Percentiles rank a stretch among this genome's conserved stretches.
phyloP scores from a whole-genome alignment of 345 rosid genomes.

The Citrus sp. region DNA sequence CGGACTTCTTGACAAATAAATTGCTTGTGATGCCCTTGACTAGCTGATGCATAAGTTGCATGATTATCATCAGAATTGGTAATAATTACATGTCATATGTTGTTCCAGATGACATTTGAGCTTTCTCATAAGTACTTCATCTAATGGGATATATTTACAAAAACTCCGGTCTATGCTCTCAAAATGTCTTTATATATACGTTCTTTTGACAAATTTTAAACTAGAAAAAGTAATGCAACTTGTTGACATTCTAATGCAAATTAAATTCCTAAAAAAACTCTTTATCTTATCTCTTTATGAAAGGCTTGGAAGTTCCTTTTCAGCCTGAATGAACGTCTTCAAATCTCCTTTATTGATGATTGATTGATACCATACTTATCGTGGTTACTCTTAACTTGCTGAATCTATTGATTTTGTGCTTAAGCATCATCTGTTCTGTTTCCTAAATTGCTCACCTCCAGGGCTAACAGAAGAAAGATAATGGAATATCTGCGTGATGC shows the following conservation, averaged over 20 bases:
- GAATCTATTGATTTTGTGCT: neutral
- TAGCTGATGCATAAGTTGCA: neutral
- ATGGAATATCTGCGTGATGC: constrained; percentile 57
- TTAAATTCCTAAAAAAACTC: too few species aligned
- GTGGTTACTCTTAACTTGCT: neutral
- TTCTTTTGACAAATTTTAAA: neutral
- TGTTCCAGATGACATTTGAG: neutral
- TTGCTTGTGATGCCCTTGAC: neutral
- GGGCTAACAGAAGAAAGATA: constrained; percentile 64
- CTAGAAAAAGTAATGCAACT: neutral
- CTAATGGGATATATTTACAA: neutral
- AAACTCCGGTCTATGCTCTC: neutral
- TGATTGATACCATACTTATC: neutral
- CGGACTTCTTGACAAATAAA: neutral
- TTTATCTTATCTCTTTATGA: neutral
- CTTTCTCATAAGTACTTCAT: neutral
- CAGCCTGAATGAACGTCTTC: neutral
- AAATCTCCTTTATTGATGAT: neutral
- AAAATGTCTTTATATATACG: too few species aligned
- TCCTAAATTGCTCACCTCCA: constrained; percentile 18
- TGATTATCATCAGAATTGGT: neutral
- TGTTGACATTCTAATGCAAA: neutral
- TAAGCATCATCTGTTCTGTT: neutral
- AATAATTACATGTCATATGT: neutral
- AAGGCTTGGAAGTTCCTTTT: neutral